Conservation (phyloP, 1,139 yeast genomes). For the Taphrina pruni region DNA sequence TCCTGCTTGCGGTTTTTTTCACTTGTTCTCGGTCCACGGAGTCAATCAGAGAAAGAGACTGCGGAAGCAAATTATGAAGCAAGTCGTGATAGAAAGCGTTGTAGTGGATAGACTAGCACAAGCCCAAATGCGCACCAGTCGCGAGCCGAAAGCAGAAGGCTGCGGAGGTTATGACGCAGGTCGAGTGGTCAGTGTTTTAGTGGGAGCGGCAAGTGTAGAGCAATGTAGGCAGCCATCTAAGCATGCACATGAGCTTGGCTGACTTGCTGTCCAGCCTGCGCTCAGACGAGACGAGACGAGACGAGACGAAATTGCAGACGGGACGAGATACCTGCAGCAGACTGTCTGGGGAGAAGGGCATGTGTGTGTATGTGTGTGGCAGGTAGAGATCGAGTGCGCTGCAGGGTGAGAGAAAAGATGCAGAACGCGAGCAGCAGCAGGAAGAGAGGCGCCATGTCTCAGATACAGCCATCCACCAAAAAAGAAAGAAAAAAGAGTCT, state of each 20-base stretch:
- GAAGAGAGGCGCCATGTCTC: constrained; percentile 15
- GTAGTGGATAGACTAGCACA: no score
- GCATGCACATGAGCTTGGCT: no score
- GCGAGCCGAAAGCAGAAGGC: background rate
- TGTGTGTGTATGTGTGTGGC: background rate
- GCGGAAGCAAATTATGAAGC: no score
- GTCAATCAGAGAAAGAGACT: no score
- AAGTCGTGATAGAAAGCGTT: no score
- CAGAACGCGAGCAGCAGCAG: constrained; percentile 8
- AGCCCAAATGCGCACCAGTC: background rate
- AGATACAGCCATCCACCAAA: constrained; percentile 15
- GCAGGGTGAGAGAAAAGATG: background rate
- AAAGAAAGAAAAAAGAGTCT: background rate
- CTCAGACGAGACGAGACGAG: background rate
- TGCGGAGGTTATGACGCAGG: background rate
- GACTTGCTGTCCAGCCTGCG: no score
- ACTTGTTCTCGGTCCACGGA: no score
- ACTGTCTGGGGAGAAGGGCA: background rate
- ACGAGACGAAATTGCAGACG: background rate
- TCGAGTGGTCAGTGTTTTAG: no score
- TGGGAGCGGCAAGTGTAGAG: no score
- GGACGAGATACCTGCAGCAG: background rate
- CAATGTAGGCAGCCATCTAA: no score
- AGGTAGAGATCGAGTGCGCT: background rate
- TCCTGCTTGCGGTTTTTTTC: background rate